Percentiles rank a stretch among this genome's conserved stretches.
Evolutionary conservation across 345 rosid species (phyloP).

Genomic region (Physaria fendleri): DNA sequence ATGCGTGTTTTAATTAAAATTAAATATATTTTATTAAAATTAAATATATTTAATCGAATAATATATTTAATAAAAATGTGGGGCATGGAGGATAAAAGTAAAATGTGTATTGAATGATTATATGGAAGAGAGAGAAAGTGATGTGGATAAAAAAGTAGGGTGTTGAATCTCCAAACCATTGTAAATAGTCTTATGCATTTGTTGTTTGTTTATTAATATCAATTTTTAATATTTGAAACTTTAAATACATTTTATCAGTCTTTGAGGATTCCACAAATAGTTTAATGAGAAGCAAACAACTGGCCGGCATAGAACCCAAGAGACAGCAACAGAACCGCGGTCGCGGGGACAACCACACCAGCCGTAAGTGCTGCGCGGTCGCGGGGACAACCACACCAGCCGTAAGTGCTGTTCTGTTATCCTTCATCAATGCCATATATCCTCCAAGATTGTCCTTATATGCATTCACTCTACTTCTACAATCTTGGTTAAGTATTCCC

Average conservation of each 20-base stretch:
- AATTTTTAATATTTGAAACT: neutral
- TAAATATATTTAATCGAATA: no score
- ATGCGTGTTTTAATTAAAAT: no score
- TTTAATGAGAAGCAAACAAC: constrained; percentile 10
- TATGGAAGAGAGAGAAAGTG: no score
- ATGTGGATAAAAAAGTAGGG: no score
- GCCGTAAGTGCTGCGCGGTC: constrained; percentile 15
- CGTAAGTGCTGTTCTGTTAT: constrained; percentile 9
- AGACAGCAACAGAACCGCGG: constrained; percentile 24
- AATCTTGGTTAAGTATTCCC: constrained; percentile 19
- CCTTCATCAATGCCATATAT: constrained; percentile 26
- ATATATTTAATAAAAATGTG: no score
- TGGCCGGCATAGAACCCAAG: constrained; percentile 26
- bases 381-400: constrained; percentile 17
- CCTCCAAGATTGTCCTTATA: constrained; percentile 28
- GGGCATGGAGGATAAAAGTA: no score
- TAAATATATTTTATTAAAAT: no score
- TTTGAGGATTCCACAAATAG: neutral
- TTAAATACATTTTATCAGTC: neutral
- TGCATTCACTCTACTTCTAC: constrained; percentile 10
- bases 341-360: constrained; percentile 14
- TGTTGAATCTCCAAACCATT: no score
- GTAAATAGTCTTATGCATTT: no score
- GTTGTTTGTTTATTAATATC: neutral
- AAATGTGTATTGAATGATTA: no score